A percentile compares a stretch with the other conserved stretches of the same genome.
These are phyloP conservation scores for Colletotrichum lindemuthianum DNA, from an alignment of 2,329 filamentous ascomycete species.

Conservation along the genomic window DNA sequence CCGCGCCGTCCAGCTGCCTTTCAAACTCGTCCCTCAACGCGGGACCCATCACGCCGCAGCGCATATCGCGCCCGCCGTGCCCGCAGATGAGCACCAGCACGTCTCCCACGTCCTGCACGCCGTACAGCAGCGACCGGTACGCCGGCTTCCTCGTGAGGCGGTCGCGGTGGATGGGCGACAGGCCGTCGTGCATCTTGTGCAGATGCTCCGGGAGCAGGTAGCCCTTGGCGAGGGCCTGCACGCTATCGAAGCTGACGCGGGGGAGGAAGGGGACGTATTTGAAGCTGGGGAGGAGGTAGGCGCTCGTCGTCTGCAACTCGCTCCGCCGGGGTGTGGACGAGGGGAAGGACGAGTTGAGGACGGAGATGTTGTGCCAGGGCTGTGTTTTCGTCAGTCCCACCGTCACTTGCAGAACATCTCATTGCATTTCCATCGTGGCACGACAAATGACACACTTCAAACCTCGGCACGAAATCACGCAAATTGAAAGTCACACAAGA, in stretches of 20 bases:
- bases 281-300: conserved; percentile 85
- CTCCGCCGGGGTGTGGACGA: conserved; percentile 59
- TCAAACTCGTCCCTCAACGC: conserved; percentile 78
- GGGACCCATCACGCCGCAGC: conserved; percentile 85
- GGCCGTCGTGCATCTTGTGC: conserved; percentile 67
- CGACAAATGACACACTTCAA: no score
- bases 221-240: conserved; percentile 69
- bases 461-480: no score
- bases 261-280: conserved; percentile 80
- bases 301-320: conserved; percentile 67
- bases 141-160: conserved; percentile 60
- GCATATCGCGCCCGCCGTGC: conserved; percentile 81
- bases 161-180: conserved; percentile 68
- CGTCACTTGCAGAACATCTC: not conserved
- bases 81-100: conserved; percentile 88
- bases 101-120: conserved; percentile 71
- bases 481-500: no score
- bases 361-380: conserved; percentile 85
- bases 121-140: conserved; percentile 61
- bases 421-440: no score
- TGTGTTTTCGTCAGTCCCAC: conserved; percentile 47
- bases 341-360: conserved; percentile 80
- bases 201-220: conserved; percentile 72
- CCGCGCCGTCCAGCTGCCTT: conserved; percentile 60
- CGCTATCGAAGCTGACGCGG: conserved; percentile 65